Evolutionary conservation across 495 filamentous ascomycete species (phyloP).

Genomic region (Annulohypoxylon maeteangense): DNA sequence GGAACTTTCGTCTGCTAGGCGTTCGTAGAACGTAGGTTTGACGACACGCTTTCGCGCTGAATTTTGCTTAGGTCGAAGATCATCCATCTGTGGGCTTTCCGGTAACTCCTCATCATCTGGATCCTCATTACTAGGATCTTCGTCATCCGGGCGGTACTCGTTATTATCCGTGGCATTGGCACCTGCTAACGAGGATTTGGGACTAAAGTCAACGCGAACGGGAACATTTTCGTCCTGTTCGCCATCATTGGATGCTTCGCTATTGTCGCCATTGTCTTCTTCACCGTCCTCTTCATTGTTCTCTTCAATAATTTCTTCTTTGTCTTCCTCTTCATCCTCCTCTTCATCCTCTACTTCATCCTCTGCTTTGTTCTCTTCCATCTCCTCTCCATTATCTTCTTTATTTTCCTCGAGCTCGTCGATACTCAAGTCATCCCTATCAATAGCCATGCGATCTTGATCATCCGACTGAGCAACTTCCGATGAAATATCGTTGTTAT

Average conservation of each 20-base stretch:
- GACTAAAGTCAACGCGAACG: background rate
- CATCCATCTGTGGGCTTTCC: background rate
- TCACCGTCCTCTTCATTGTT: no score
- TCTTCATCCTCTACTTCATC: no score
- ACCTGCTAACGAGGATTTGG: background rate
- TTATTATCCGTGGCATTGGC: background rate
- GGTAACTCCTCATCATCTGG: background rate
- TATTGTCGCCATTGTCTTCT: background rate
- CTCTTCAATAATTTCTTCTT: no score
- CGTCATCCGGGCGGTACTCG: constrained; percentile 16
- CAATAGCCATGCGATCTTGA: constrained; percentile 2
- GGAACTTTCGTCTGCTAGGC: constrained; percentile 18
- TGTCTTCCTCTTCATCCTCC: background rate
- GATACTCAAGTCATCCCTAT: background rate
- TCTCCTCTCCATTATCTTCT: background rate
- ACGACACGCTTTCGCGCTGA: constrained; percentile 40
- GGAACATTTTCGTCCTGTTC: constrained; percentile 9
- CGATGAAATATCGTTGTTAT: background rate
- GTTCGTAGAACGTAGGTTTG: constrained; percentile 43
- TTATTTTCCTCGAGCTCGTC: background rate
- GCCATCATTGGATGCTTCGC: background rate
- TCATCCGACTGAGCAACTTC: background rate
- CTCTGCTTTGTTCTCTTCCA: no score
- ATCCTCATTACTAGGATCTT: no score
- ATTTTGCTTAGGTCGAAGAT: constrained; percentile 13